Conservation (phyloP, 2,329 filamentous ascomycete species). For the Diplodia corticola region DNA sequence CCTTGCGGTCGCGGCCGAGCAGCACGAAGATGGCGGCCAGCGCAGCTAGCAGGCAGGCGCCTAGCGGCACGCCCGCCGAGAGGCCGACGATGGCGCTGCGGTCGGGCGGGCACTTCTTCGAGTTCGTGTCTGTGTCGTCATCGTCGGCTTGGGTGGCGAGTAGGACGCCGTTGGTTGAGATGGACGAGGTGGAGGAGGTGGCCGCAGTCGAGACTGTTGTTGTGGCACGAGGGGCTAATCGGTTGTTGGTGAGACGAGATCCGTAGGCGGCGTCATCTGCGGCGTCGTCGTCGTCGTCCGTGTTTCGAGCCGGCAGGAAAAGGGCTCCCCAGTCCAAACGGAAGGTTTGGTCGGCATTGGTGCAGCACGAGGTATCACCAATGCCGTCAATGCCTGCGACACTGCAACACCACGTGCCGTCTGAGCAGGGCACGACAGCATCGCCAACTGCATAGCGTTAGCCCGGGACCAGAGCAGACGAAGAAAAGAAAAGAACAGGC, state of each 20-base stretch:
- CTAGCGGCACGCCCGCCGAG: conserved; percentile 13
- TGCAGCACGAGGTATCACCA: conserved; percentile 11
- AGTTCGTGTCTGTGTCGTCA: neutral
- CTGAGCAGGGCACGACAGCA: conserved; percentile 7
- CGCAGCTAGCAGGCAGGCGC: conserved; percentile 12
- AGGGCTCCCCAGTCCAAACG: conserved; percentile 8
- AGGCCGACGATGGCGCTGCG: conserved; percentile 15
- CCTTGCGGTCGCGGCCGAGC: conserved; percentile 15
- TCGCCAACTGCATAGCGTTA: neutral
- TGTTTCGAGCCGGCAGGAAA: neutral
- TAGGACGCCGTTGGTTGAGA: neutral
- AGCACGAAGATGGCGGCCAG: conserved; percentile 16
- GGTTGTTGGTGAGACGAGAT: neutral
- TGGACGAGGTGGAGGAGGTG: neutral
- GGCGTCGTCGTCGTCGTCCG: neutral
- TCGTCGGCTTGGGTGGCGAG: neutral
- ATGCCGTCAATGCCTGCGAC: neutral
- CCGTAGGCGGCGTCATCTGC: neutral
- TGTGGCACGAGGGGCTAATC: neutral
- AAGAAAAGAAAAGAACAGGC: neutral
- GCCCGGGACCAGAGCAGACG: neutral
- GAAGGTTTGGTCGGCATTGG: neutral
- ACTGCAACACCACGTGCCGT: conserved; percentile 15
- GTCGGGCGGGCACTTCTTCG: neutral
- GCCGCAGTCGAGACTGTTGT: neutral